Evolutionary conservation across 176 grass and related monocot species (phyloP).

Genomic region (Triticum timopheevii): DNA sequence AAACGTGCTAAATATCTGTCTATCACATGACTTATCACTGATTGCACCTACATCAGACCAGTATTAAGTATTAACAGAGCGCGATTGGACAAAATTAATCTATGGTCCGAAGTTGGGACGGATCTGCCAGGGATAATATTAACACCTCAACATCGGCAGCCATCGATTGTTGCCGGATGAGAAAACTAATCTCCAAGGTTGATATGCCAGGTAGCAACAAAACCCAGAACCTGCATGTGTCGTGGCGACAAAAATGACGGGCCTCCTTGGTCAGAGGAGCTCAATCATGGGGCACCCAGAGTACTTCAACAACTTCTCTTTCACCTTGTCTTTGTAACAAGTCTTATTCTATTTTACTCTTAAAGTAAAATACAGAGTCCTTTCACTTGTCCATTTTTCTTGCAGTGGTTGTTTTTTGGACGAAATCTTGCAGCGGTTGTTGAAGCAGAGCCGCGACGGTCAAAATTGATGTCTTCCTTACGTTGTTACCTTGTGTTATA

Average conservation of each 20-base stretch:
- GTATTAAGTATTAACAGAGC: neutral
- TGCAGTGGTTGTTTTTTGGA: neutral
- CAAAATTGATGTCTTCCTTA: neutral
- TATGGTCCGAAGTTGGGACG: neutral
- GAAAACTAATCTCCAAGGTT: slow-evolving; percentile 8
- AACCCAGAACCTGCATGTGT: neutral
- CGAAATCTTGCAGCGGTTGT: neutral
- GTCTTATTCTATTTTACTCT: neutral
- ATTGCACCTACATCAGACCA: neutral
- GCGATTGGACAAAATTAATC: neutral
- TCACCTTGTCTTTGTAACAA: neutral
- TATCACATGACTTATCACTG: neutral
- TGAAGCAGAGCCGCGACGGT: neutral
- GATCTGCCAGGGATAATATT: neutral
- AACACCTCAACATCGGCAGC: neutral
- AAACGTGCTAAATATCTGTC: neutral
- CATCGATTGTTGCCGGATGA: neutral
- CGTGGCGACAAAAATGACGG: slow-evolving; percentile 18
- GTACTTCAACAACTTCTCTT: slow-evolving; percentile 17
- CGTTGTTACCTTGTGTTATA: neutral
- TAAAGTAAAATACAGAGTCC: neutral
- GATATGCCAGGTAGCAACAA: slow-evolving; percentile 21
- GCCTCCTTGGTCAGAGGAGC: neutral
- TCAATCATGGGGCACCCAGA: neutral
- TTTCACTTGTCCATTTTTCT: neutral